A percentile compares a stretch with the other conserved stretches of the same genome.
Conservation (phyloP, 306 rosid species). For the Mucuna pruriens region DNA sequence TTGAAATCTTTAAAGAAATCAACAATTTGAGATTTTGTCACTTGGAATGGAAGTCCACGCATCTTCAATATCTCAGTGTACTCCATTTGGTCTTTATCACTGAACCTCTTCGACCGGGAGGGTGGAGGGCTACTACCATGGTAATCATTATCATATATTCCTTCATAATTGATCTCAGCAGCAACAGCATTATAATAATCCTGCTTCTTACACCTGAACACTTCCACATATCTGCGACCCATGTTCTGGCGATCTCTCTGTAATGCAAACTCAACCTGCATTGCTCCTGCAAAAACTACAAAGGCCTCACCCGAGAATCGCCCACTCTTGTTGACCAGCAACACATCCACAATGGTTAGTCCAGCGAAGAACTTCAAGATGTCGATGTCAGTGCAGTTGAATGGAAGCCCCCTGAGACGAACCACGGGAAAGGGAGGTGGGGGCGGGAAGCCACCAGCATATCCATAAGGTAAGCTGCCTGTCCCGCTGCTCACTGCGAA, state of each 20-base stretch:
- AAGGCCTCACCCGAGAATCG: constrained; percentile 97
- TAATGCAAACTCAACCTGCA: constrained; percentile 92
- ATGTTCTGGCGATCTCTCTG: constrained; percentile 95
- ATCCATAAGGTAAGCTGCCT: constrained; percentile 59
- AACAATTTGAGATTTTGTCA: constrained; percentile 65
- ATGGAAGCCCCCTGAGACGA: constrained; percentile 98
- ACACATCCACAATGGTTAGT: constrained; percentile 86
- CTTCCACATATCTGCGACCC: constrained; percentile 97
- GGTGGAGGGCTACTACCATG: constrained; percentile 98
- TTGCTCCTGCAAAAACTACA: constrained; percentile 88
- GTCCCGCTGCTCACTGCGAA: constrained; percentile 96
- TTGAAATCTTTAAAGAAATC: constrained; percentile 84
- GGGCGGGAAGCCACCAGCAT: constrained; percentile 52
- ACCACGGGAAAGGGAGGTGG: constrained; percentile 85
- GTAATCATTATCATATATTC: constrained; percentile 82
- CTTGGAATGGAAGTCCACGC: constrained; percentile 93
- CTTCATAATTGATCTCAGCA: constrained; percentile 82
- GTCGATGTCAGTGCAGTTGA: constrained; percentile 93
- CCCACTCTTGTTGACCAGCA: constrained; percentile 97
- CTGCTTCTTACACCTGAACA: constrained; percentile 94
- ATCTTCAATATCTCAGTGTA: constrained; percentile 95
- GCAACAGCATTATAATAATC: constrained; percentile 96
- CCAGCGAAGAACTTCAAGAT: constrained; percentile 97
- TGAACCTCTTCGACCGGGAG: constrained; percentile 74
- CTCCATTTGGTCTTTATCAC: constrained; percentile 91